Evolutionary conservation across 495 filamentous ascomycete species (phyloP), one percentile per base, ranked within the genome.

Genomic region (Xylaria longipes): DNA sequence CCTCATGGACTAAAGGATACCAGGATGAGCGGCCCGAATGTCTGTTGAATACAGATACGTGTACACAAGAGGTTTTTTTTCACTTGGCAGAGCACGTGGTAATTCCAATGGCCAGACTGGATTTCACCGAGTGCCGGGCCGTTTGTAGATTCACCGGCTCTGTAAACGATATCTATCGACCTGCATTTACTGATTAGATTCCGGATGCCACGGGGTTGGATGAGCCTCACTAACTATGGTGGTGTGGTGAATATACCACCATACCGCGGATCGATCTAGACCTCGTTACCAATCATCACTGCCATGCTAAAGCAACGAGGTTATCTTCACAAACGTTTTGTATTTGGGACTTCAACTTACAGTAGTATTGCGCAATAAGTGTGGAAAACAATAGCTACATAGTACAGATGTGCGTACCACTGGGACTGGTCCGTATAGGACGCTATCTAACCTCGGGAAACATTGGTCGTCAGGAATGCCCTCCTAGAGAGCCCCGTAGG

Each of bases 111-210:
- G 68, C 57, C 57, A 31, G 33, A 45, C 31, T 43, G 17, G 14
- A 70, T 62, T 70, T 70, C 68, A 70, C 68, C 68, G 68, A 70
- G 57, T 35, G 45, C 68, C 68, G 68, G 68, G 43, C 68, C 68
- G 68, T 62, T 70, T 70, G 60, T 22, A 22, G 56, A 43, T 43
- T 52, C 58, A 5, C 27, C 65, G 48, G 43, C 33, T 29, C 48
- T 25, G 33, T 52, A 20, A 31, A 52, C 63, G 63, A 52, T 35
- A 65, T 5, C 29, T 33, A 41, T 22, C 45, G n/a, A 27, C 22
- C 41, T 31, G 29, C 22, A 17, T 27, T 20, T 20, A 15, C 3
- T 37, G 56, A 2, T n/a, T 67, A 20, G 46, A 39, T 29, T 37
- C 14, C 11, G 29, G 27, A 41, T 29, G 41, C 20, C 31, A 25